Percentiles rank a stretch among this genome's conserved stretches.
Evolutionary conservation across 2,329 filamentous ascomycete species (phyloP).

Genomic region (Periconia sp.): DNA sequence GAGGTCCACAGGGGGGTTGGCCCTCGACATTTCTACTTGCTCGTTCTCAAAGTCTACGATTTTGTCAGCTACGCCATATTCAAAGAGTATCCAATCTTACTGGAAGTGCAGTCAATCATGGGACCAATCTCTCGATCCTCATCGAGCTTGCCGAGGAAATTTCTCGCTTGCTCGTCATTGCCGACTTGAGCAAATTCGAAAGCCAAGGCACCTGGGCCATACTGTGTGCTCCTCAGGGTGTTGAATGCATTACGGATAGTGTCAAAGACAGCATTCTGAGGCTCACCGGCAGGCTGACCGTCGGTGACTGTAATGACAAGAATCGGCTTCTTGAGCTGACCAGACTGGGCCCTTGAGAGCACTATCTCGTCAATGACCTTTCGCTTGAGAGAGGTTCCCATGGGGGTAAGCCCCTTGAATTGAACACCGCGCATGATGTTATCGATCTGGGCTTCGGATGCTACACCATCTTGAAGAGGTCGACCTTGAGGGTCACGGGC

Average conservation of each 20-base stretch:
- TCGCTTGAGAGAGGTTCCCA: conserved; percentile 66
- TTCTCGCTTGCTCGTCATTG: conserved; percentile 68
- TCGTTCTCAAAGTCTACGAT: conserved; percentile 68
- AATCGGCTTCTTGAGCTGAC: conserved; percentile 66
- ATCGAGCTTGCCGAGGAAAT: conserved; percentile 70
- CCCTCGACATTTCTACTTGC: conserved; percentile 68
- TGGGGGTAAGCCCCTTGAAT: conserved; percentile 71
- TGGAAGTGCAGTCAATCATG: conserved; percentile 72
- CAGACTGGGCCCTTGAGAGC: conserved; percentile 57
- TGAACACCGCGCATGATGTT: conserved; percentile 63
- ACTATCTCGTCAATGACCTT: conserved; percentile 70
- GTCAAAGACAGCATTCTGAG: conserved; percentile 62
- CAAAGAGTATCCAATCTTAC: conserved; percentile 50
- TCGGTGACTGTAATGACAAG: conserved; percentile 71
- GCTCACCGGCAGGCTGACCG: conserved; percentile 69
- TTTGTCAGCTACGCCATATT: conserved; percentile 8
- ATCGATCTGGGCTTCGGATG: conserved; percentile 63
- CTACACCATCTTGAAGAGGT: conserved; percentile 61
- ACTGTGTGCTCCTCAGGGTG: conserved; percentile 56
- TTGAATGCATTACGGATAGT: conserved; percentile 62
- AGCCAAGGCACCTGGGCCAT: conserved; percentile 64
- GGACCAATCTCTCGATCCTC: conserved; percentile 66
- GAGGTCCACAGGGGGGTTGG: conserved; percentile 66
- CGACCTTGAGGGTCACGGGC: conserved; percentile 33
- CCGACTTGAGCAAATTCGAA: conserved; percentile 75